Evolutionary conservation across 2,329 filamentous ascomycete species (phyloP).

Genomic region (Calonectria crousiana): DNA sequence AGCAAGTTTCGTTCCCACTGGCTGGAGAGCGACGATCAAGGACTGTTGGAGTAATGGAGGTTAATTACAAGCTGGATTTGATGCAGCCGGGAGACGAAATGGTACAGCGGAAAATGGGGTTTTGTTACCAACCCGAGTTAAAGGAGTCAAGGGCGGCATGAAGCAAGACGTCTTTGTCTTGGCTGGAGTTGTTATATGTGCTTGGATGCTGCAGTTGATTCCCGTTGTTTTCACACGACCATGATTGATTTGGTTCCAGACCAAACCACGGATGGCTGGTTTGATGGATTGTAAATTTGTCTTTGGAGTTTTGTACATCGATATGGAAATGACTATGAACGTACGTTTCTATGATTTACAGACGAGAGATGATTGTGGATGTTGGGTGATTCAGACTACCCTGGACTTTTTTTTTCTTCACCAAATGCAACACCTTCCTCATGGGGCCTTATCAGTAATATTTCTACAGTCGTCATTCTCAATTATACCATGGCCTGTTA

Average conservation of each 20-base stretch:
- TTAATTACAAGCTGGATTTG: slow-evolving; percentile 5
- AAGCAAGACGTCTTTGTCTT: slow-evolving; percentile 27
- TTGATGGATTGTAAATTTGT: slow-evolving; percentile 15
- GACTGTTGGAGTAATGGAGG: slow-evolving; percentile 14
- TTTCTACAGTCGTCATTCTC: neutral
- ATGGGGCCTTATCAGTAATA: no score
- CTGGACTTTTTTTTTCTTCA: neutral
- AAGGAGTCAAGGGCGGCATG: slow-evolving; percentile 18
- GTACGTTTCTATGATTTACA: slow-evolving; percentile 13
- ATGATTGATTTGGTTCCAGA: slow-evolving; percentile 37
- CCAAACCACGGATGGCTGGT: slow-evolving; percentile 27
- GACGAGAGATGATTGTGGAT: neutral
- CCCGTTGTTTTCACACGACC: slow-evolving; percentile 2
- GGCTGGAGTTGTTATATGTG: slow-evolving; percentile 41
- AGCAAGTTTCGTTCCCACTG: slow-evolving; percentile 12
- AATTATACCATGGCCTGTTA: neutral
- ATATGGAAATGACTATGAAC: slow-evolving; percentile 37
- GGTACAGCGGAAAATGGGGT: slow-evolving; percentile 13
- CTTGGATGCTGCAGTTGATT: slow-evolving; percentile 35
- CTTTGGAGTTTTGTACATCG: slow-evolving; percentile 37
- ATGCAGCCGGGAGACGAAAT: neutral
- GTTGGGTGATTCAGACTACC: neutral
- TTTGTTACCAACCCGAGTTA: slow-evolving; percentile 4
- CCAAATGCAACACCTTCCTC: neutral
- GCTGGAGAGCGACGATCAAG: slow-evolving; percentile 8